These are phyloP conservation scores for Diutina mesorugosa DNA, from an alignment of 1,139 yeast genomes.

Conservation along the genomic window DNA sequence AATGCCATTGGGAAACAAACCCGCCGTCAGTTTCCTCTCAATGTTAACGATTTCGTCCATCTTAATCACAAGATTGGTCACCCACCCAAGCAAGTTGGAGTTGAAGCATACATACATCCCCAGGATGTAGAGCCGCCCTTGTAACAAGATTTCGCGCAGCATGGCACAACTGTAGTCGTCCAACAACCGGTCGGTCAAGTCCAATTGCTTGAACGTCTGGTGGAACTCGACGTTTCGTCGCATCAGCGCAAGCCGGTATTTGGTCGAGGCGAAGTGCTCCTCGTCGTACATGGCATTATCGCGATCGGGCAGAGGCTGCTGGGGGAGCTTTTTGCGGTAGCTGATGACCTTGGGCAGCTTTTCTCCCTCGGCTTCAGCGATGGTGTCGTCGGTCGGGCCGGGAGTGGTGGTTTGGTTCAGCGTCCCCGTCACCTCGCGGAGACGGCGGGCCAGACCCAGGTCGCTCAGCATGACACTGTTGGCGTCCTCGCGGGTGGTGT, in stretches of 20 bases:
- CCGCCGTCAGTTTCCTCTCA: constrained; percentile 77
- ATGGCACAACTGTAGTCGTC: constrained; percentile 88
- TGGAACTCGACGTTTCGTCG: constrained; percentile 74
- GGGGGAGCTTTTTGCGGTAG: constrained; percentile 28
- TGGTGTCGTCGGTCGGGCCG: neutral
- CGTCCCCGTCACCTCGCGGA: neutral
- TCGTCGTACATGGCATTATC: constrained; percentile 22
- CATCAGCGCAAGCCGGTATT: constrained; percentile 45
- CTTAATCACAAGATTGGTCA: constrained; percentile 64
- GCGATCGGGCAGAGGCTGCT: constrained; percentile 17
- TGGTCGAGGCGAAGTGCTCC: constrained; percentile 21
- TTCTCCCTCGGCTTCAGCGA: neutral
- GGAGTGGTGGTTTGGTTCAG: neutral
- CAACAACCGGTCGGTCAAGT: constrained; percentile 55
- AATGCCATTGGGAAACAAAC: constrained; percentile 85
- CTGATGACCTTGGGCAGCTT: constrained; percentile 35
- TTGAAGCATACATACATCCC: constrained; percentile 77
- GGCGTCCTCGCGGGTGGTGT: constrained; percentile 43
- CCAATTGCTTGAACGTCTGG: constrained; percentile 55
- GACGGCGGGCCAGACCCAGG: neutral
- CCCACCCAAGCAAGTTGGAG: constrained; percentile 90
- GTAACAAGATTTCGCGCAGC: constrained; percentile 78
- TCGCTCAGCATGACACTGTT: constrained; percentile 6
- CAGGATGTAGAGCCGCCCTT: constrained; percentile 79
- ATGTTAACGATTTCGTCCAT: constrained; percentile 59